Evolutionary conservation across 495 filamentous ascomycete species (phyloP), one percentile per base, ranked within the genome.

Genomic region (Staphylotrichum tortipilum): DNA sequence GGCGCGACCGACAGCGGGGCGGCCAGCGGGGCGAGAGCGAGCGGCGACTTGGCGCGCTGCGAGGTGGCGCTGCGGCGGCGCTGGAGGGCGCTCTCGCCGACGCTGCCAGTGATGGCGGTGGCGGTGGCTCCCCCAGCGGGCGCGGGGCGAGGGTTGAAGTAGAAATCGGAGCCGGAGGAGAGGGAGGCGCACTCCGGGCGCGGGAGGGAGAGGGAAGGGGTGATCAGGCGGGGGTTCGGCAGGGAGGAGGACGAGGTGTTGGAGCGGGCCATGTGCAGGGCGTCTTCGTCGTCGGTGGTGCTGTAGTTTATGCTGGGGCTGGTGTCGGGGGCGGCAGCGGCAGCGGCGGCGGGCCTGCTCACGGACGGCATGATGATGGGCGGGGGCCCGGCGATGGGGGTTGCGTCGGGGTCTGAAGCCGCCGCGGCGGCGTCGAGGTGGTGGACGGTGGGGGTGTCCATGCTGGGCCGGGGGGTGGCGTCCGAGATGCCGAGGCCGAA

Each of bases 211-310:
- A 29, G 53, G 56, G n/a, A 34, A 51, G 18, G 57, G 57, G 1
- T 49, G 54, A 15, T 39, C 36, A 26, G 46, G 43, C 18, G 55
- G 41, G 12, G 2, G 28, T 1, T 21, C 57, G 37, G 4, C 63
- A 53, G 24, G 57, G 67, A 19, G 69, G 63, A 7, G 15, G 47
- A 34, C 3, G 14, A 0, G 2, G 30, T 1, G 39, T 10, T 30
- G 39, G 49, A 10, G 1, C 33, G 30, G 14, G 75, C 69, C 49
- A 85, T 80, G 49, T 77, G 77, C 9, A 86, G 64, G 8, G 76
- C 65, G 40, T 94, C 88, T 43, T 94, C 87, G 50, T 91, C 87
- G 57, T 90, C 85, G 8, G 85, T 89, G 7, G 84, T 89, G 38
- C 80, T 82, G 55, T 85, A 85, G 33, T 75, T 73, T 40, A 80